Conservation (phyloP, 192 early-diverging fungal species). For the Backusella sp. region DNA sequence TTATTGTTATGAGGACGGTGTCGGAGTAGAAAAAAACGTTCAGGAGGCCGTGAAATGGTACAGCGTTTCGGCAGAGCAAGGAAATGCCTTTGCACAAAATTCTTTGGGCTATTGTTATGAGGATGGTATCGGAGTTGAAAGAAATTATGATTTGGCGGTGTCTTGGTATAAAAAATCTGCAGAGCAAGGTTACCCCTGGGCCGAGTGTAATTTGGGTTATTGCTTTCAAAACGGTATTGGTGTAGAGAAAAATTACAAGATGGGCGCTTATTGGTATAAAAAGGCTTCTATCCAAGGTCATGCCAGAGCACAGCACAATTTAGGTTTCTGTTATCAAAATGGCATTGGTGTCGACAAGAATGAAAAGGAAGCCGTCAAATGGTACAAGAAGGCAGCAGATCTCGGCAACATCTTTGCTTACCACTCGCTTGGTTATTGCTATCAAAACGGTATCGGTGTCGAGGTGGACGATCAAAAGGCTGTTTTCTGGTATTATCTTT, state of each 20-base stretch:
- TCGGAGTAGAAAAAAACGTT: slow-evolving; percentile 48
- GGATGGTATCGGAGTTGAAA: slow-evolving; percentile 64
- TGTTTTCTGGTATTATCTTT: slow-evolving; percentile 49
- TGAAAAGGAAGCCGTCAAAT: slow-evolving; percentile 46
- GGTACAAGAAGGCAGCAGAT: slow-evolving; percentile 46
- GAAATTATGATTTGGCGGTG: slow-evolving; percentile 56
- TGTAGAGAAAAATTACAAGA: slow-evolving; percentile 40
- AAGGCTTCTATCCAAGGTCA: slow-evolving; percentile 56
- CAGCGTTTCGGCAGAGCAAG: slow-evolving; percentile 54
- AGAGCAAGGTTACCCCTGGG: slow-evolving; percentile 48
- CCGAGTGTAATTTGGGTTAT: slow-evolving; percentile 72
- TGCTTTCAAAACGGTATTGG: slow-evolving; percentile 67
- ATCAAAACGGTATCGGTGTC: slow-evolving; percentile 83
- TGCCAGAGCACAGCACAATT: slow-evolving; percentile 51
- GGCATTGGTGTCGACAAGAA: slow-evolving; percentile 69
- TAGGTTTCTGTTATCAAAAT: slow-evolving; percentile 85
- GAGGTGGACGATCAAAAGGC: slow-evolving; percentile 46
- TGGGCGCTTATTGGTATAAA: slow-evolving; percentile 58
- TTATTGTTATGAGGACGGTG: slow-evolving; percentile 56
- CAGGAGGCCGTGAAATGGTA: slow-evolving; percentile 64
- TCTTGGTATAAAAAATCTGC: slow-evolving; percentile 56
- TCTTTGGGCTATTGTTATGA: slow-evolving; percentile 79
- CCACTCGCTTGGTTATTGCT: slow-evolving; percentile 80
- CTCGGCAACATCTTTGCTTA: slow-evolving; percentile 48
- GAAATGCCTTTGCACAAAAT: slow-evolving; percentile 75